These are phyloP conservation scores for Myxozyma nipponensis DNA, from an alignment of 805 yeast species.

Conservation along the genomic window DNA sequence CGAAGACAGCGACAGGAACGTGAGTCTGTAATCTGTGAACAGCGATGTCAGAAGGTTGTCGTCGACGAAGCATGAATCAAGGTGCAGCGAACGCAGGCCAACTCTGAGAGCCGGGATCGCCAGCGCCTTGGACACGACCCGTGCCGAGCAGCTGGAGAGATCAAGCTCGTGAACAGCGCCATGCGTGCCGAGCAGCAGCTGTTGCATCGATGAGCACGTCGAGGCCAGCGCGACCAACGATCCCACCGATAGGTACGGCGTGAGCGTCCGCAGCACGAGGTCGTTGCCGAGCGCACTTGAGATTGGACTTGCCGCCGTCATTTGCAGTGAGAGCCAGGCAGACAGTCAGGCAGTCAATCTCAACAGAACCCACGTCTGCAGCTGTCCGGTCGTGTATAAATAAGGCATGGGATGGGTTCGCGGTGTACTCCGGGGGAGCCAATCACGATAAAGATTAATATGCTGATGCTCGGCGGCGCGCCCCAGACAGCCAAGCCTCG, in stretches of 20 bases:
- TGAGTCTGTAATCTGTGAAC: conserved; percentile 17
- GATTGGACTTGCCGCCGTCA: too few relatives aligned
- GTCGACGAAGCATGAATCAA: conserved; percentile 23
- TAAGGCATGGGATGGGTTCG: too few relatives aligned
- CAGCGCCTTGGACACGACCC: conserved; percentile 38
- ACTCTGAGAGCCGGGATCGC: conserved; percentile 52
- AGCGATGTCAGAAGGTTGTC: conserved; percentile 16
- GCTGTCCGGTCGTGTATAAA: too few relatives aligned
- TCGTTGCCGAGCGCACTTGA: conserved; percentile 8
- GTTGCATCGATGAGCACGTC: conserved; percentile 6
- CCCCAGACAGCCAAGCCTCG: too few relatives aligned
- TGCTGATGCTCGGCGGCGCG: too few relatives aligned
- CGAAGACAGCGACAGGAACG: conserved; percentile 13
- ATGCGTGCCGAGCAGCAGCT: conserved; percentile 2
- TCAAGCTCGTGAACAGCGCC: conserved; percentile 24
- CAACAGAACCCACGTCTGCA: too few relatives aligned
- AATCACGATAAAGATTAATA: too few relatives aligned
- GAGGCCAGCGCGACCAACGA: conserved; percentile 12
- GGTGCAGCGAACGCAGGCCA: conserved; percentile 50
- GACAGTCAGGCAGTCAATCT: too few relatives aligned
- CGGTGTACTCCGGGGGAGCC: too few relatives aligned
- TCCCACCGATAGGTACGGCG: conserved; percentile 16
- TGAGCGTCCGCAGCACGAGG: conserved; percentile 19
- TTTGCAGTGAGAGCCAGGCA: too few relatives aligned
- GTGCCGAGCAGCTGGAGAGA: conserved; percentile 11